These are phyloP conservation scores for Clausena lansium DNA, from an alignment of 345 rosid species.

Conservation along the genomic window DNA sequence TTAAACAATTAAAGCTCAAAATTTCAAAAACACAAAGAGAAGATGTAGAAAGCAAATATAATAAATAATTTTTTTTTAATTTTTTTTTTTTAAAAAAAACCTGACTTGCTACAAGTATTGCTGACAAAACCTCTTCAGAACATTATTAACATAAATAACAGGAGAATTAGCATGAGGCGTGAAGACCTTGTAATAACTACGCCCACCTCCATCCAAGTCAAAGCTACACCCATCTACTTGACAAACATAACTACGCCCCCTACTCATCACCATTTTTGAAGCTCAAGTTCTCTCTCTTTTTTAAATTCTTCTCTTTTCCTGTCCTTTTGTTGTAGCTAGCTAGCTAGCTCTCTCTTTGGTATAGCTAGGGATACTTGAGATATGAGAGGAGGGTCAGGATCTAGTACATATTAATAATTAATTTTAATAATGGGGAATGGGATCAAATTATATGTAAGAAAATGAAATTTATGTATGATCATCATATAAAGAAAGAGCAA, in stretches of 20 bases:
- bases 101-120: slow-evolving; percentile 19
- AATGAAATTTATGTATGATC: not conserved
- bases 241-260: not conserved
- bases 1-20: no score
- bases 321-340: no score
- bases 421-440: no score
- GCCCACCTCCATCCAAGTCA: slow-evolving; percentile 10
- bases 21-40: no score
- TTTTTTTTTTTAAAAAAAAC: not conserved
- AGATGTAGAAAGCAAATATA: no score
- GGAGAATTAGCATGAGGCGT: slow-evolving; percentile 18
- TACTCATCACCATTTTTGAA: not conserved
- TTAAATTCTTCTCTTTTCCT: no score
- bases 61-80: no score
- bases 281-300: not conserved
- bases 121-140: slow-evolving; percentile 22
- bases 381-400: not conserved
- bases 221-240: slow-evolving; percentile 25
- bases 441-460: no score
- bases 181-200: slow-evolving; percentile 19
- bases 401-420: no score
- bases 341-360: no score
- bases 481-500: not conserved
- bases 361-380: no score
- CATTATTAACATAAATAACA: slow-evolving; percentile 12